Percentiles rank a stretch among this genome's conserved stretches.
These are phyloP conservation scores for Xylaria hypoxylon DNA, from an alignment of 2,329 filamentous ascomycete genomes.

Conservation along the genomic window DNA sequence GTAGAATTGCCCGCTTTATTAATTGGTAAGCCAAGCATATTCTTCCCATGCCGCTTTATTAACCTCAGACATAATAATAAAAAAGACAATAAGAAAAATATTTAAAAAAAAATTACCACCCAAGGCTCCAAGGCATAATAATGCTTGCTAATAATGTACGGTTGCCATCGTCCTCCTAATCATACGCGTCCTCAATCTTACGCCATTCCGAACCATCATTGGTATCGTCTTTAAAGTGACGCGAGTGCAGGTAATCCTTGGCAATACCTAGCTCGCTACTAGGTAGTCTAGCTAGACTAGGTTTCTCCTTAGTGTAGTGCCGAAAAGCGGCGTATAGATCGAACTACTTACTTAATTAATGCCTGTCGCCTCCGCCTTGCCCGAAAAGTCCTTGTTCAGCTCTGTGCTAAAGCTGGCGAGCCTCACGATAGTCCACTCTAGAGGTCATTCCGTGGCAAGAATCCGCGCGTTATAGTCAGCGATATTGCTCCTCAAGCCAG, in stretches of 20 bases:
- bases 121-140: not conserved
- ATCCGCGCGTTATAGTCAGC: conserved; percentile 8
- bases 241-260: conserved; percentile 31
- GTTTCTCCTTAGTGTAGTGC: not conserved
- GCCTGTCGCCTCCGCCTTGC: conserved; percentile 22
- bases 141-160: conserved; percentile 6
- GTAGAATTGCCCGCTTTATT: conserved; percentile 7
- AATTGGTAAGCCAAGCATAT: conserved; percentile 7
- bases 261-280: conserved; percentile 14
- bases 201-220: conserved; percentile 24
- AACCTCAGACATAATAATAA: not conserved
- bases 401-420: conserved; percentile 13
- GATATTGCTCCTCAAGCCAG: not conserved
- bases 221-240: conserved; percentile 8
- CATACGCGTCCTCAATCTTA: conserved; percentile 16
- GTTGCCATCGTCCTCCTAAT: not conserved
- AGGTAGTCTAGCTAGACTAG: not conserved
- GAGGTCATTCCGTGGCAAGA: conserved; percentile 10
- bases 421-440: conserved; percentile 21
- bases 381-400: conserved; percentile 15
- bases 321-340: conserved; percentile 19
- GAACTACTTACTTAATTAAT: not conserved
- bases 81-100: too few species aligned
- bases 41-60: conserved; percentile 8
- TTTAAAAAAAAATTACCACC: conserved; percentile 1